Evolutionary conservation across 805 yeast genomes (phyloP).

Genomic region (Jamesozyma jinghongensis): DNA sequence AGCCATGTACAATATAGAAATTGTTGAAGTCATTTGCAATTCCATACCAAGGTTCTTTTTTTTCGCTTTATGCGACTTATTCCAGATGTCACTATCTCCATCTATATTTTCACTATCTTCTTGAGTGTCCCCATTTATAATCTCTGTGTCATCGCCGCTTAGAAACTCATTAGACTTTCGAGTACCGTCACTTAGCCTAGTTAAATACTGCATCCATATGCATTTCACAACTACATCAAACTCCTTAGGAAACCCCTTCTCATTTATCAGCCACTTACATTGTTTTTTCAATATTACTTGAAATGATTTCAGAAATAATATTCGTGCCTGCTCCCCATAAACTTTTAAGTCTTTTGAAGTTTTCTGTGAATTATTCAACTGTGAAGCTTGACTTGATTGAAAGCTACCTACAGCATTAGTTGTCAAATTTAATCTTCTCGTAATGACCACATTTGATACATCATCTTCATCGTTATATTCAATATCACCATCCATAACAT

Average conservation of each 20-base stretch:
- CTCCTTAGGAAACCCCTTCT: conserved; percentile 24
- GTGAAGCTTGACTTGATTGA: conserved; percentile 27
- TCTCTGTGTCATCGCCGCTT: conserved; percentile 1
- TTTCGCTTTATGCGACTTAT: not conserved
- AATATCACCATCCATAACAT: conserved; percentile 70
- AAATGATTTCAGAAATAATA: conserved; percentile 37
- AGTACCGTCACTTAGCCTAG: conserved; percentile 6
- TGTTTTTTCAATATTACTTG: conserved; percentile 47
- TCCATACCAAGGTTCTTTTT: conserved; percentile 4
- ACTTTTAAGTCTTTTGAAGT: conserved; percentile 18
- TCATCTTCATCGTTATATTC: conserved; percentile 82
- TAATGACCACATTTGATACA: conserved; percentile 35
- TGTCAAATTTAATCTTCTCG: conserved; percentile 48
- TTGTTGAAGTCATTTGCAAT: conserved; percentile 18
- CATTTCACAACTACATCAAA: conserved; percentile 31
- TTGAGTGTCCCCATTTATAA: conserved; percentile 1
- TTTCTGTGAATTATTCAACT: conserved; percentile 14
- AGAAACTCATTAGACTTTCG: not conserved
- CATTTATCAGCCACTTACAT: conserved; percentile 32
- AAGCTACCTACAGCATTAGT: conserved; percentile 34
- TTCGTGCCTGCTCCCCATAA: conserved; percentile 42
- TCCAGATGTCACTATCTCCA: conserved; percentile 3
- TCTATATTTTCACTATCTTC: conserved; percentile 3
- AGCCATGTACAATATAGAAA: conserved; percentile 43
- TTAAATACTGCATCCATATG: conserved; percentile 30